Percentiles rank a stretch among this genome's conserved stretches.
Evolutionary conservation across 148 eudicot genomes (phyloP).

Genomic region (Vaccinium darrowii): DNA sequence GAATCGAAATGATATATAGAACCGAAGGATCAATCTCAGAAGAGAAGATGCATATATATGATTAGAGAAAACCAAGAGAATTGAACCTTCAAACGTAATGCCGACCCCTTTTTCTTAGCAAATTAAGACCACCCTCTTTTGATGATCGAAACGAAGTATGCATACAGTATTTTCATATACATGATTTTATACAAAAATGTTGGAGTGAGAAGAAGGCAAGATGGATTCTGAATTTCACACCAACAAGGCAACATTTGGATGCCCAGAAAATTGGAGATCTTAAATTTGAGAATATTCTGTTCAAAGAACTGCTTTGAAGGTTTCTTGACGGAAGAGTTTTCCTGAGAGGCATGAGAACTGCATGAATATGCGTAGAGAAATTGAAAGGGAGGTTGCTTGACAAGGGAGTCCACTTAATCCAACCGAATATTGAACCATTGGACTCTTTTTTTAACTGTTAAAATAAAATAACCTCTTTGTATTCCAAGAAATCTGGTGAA

Average conservation of each 20-base stretch:
- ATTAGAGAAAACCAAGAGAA: neutral
- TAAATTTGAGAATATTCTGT: neutral
- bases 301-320: neutral
- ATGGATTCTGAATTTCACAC: neutral
- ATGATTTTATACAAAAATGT: neutral
- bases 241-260: slow-evolving; percentile 18
- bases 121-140: neutral
- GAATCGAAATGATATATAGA: neutral
- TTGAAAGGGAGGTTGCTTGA: slow-evolving; percentile 1
- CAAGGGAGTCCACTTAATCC: neutral
- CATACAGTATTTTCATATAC: neutral
- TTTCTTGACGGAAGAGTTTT: slow-evolving; percentile 13
- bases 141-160: neutral
- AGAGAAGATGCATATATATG: neutral
- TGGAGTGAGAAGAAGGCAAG: slow-evolving; percentile 7
- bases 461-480: slow-evolving; percentile 2
- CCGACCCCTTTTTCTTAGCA: neutral
- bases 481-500: neutral
- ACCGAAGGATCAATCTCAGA: neutral
- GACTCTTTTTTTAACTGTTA: neutral
- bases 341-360: neutral
- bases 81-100: neutral
- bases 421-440: neutral
- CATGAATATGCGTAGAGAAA: slow-evolving; percentile 5
- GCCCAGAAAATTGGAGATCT: neutral